A percentile compares a stretch with the other conserved stretches of the same genome.
Conservation (phyloP, 2,329 filamentous ascomycete genomes). For the Botrytis fragariae region DNA sequence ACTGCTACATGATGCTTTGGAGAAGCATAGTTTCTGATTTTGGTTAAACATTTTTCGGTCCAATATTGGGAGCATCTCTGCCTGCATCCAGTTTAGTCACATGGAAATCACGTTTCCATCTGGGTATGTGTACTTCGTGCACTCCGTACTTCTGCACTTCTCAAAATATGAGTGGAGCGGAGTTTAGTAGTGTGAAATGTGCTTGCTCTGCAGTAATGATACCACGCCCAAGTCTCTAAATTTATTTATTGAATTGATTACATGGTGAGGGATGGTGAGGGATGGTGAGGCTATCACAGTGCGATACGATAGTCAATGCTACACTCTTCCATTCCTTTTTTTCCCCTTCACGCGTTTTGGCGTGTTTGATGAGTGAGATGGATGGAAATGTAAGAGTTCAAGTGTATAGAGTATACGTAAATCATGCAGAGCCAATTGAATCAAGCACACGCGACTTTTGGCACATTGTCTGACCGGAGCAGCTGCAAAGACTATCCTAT, state of each 20-base stretch:
- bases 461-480: neutral
- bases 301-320: neutral
- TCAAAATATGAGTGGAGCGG: neutral
- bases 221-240: neutral
- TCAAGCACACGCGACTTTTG: neutral
- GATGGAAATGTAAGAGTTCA: neutral
- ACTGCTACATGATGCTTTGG: neutral
- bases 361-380: neutral
- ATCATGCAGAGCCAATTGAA: neutral
- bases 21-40: neutral
- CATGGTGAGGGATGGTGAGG: neutral
- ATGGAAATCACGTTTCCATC: neutral
- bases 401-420: neutral
- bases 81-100: neutral
- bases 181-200: neutral
- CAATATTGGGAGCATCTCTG: neutral
- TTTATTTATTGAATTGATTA: neutral
- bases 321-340: neutral
- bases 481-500: neutral
- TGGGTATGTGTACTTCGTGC: neutral
- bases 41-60: too few relatives aligned
- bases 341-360: conserved; percentile 5
- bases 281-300: neutral
- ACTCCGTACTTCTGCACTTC: neutral
- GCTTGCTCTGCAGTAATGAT: neutral